Conservation (phyloP, 208 protist species). For the Trypanosoma theileri region DNA sequence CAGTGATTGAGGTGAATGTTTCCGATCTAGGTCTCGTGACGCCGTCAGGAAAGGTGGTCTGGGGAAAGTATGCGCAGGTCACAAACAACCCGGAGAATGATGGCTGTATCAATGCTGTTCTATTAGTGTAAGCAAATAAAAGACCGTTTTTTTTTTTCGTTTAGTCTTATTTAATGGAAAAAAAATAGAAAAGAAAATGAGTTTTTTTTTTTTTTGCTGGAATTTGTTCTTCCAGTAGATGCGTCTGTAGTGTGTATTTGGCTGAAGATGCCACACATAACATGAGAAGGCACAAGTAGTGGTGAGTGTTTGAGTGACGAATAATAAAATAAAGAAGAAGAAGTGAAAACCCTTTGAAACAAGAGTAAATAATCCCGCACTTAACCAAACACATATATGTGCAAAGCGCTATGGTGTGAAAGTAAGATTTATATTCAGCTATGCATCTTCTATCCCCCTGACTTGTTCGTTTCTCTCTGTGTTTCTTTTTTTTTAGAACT, state of each 20-base stretch:
- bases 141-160: slow-evolving; percentile 15
- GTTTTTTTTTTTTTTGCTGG: neutral
- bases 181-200: slow-evolving; percentile 12
- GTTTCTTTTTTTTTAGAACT: neutral
- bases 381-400: no score
- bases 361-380: neutral
- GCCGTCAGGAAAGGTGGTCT: slow-evolving; percentile 98
- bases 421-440: no score
- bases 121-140: slow-evolving; percentile 95
- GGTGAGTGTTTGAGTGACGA: neutral
- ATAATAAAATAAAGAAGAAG: slow-evolving; percentile 6
- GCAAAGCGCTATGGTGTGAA: no score
- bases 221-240: slow-evolving; percentile 3
- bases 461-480: no score
- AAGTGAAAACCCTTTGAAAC: neutral
- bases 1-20: slow-evolving; percentile 99
- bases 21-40: slow-evolving; percentile 99
- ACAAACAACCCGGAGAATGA: slow-evolving; percentile 99
- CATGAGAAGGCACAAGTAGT: no score
- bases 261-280: no score
- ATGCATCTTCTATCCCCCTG: no score
- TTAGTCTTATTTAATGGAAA: slow-evolving; percentile 7
- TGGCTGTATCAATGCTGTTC: slow-evolving; percentile 99
- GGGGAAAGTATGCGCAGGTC: slow-evolving; percentile 99
- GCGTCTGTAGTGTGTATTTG: no score